These are phyloP conservation scores for Phytomonas sp. DNA, from an alignment of 208 protist species.

Conservation along the genomic window DNA sequence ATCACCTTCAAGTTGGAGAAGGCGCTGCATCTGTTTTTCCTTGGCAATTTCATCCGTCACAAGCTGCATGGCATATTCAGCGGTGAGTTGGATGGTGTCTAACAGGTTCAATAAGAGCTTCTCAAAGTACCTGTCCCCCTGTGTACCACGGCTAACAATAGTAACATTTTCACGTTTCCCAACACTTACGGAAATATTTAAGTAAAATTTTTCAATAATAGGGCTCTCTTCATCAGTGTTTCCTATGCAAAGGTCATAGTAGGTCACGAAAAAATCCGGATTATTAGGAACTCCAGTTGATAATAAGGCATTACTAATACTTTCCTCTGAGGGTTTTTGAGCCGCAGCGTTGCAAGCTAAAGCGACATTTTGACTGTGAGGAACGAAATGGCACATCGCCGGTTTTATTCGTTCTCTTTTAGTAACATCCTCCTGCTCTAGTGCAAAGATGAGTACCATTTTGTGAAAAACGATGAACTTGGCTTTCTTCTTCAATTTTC, in stretches of 20 bases:
- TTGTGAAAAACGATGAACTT: neutral
- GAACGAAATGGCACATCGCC: constrained; percentile 8
- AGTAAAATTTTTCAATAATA: constrained; percentile 1
- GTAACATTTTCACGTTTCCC: constrained; percentile 77
- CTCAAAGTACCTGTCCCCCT: constrained; percentile 52
- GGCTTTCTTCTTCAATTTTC: neutral
- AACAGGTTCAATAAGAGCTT: constrained; percentile 50
- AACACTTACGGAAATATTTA: constrained; percentile 42
- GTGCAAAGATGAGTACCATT: constrained; percentile 22
- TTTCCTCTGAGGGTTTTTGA: neutral
- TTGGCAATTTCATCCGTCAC: constrained; percentile 87
- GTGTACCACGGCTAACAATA: constrained; percentile 61
- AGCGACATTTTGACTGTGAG: constrained; percentile 14
- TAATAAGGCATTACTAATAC: constrained; percentile 11
- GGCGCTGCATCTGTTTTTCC: constrained; percentile 85
- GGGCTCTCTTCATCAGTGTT: constrained; percentile 22
- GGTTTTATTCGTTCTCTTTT: neutral
- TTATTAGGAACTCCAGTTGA: constrained; percentile 5
- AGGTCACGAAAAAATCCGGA: constrained; percentile 58
- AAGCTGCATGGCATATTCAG: constrained; percentile 84
- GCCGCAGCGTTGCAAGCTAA: constrained; percentile 10
- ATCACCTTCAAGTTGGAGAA: constrained; percentile 68
- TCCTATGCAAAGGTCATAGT: constrained; percentile 52
- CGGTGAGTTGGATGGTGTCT: constrained; percentile 39
- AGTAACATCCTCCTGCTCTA: constrained; percentile 7